Evolutionary conservation across 2,329 filamentous ascomycete genomes (phyloP).

Genomic region (Pseudogymnoascus sp.): DNA sequence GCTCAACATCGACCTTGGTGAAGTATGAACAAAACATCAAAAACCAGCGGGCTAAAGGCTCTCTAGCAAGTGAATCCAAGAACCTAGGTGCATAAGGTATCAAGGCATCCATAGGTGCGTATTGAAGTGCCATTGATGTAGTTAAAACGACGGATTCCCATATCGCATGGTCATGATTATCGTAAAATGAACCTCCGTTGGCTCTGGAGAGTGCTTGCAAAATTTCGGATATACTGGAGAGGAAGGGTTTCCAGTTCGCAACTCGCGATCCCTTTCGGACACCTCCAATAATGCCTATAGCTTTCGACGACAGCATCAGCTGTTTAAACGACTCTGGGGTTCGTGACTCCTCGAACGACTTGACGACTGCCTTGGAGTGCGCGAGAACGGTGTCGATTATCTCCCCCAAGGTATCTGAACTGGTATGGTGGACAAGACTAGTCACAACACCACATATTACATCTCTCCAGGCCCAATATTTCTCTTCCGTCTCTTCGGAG

Average conservation of each 20-base stretch:
- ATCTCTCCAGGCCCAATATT: conserved; percentile 48
- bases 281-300: conserved; percentile 63
- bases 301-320: conserved; percentile 41
- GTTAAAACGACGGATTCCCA: conserved; percentile 53
- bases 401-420: conserved; percentile 61
- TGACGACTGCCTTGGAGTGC: conserved; percentile 32
- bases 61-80: conserved; percentile 54
- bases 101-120: conserved; percentile 69
- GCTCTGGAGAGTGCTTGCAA: conserved; percentile 41
- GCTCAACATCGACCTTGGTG: conserved; percentile 60
- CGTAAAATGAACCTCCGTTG: conserved; percentile 17
- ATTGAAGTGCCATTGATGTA: conserved; percentile 60
- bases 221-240: conserved; percentile 47
- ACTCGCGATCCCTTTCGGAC: conserved; percentile 77
- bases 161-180: conserved; percentile 34
- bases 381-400: conserved; percentile 56
- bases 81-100: conserved; percentile 62
- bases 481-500: conserved; percentile 37
- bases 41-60: conserved; percentile 63
- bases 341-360: conserved; percentile 30
- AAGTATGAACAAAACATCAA: conserved; percentile 79
- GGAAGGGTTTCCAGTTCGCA: conserved; percentile 58
- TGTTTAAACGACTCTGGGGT: conserved; percentile 31
- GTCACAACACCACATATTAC: conserved; percentile 70
- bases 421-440: conserved; percentile 76